A percentile compares a stretch with the other conserved stretches of the same genome.
Evolutionary conservation across 1,284 basidiomycete genomes (phyloP).

Genomic region (Heliocybe sulcata): DNA sequence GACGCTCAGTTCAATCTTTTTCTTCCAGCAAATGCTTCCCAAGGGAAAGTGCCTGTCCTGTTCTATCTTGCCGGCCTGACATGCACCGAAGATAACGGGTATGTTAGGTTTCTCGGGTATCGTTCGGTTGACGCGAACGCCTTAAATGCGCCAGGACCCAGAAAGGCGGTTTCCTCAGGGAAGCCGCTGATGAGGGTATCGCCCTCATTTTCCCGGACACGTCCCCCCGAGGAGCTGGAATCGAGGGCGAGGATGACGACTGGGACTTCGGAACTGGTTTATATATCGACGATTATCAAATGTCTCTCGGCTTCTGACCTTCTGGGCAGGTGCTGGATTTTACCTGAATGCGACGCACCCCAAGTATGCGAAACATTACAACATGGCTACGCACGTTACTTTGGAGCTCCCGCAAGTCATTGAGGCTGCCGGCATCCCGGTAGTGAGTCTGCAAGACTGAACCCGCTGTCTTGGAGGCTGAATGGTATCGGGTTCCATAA

Average conservation of each 20-base stretch:
- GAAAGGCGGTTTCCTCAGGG: slow-evolving; percentile 80
- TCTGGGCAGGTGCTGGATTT: slow-evolving; percentile 74
- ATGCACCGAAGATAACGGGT: slow-evolving; percentile 96
- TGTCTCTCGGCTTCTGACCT: neutral
- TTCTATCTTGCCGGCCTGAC: slow-evolving; percentile 91
- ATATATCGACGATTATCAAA: slow-evolving; percentile 2
- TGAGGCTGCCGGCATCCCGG: slow-evolving; percentile 55
- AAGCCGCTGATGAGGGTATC: slow-evolving; percentile 78
- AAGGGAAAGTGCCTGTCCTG: slow-evolving; percentile 71
- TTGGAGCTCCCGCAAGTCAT: slow-evolving; percentile 79
- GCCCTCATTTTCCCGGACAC: slow-evolving; percentile 97
- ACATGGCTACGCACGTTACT: slow-evolving; percentile 84
- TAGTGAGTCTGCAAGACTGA: slow-evolving; percentile 35
- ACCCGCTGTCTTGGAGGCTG: neutral
- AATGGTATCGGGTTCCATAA: neutral
- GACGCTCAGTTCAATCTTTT: slow-evolving; percentile 87
- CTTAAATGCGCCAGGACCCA: slow-evolving; percentile 52
- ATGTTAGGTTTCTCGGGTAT: slow-evolving; percentile 14
- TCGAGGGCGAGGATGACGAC: slow-evolving; percentile 80
- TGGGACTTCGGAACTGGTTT: slow-evolving; percentile 88
- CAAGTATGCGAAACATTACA: slow-evolving; percentile 81
- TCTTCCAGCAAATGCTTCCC: slow-evolving; percentile 60
- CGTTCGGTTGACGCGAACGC: neutral
- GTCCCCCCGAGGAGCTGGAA: slow-evolving; percentile 87
- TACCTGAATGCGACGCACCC: slow-evolving; percentile 85